Percentiles rank a stretch among this genome's conserved stretches.
Conservation (phyloP, 73 alveolate species). For the Stentor roeselii region DNA sequence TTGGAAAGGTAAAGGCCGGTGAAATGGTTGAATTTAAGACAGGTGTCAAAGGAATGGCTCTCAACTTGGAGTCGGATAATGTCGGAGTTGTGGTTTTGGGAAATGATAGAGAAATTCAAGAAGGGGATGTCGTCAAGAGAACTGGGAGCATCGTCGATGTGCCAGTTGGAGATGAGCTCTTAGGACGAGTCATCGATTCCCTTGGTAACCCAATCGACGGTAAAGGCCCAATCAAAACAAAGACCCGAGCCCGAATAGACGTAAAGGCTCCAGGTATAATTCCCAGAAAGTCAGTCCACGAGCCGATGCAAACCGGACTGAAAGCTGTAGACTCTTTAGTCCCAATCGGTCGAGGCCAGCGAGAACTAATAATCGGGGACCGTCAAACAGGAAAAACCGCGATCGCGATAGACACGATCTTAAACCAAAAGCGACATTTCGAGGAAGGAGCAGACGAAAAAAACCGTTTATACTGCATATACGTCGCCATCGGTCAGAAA, state of each 20-base stretch:
- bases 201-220: conserved; percentile 93
- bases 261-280: conserved; percentile 97
- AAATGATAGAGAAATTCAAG: conserved; percentile 72
- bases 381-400: conserved; percentile 98
- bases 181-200: conserved; percentile 76
- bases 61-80: conserved; percentile 93
- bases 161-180: conserved; percentile 90
- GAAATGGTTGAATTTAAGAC: conserved; percentile 96
- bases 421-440: conserved; percentile 83
- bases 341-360: conserved; percentile 98
- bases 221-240: conserved; percentile 75
- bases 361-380: conserved; percentile 97
- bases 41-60: conserved; percentile 97
- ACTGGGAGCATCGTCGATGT: conserved; percentile 92
- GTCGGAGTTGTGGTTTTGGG: conserved; percentile 97
- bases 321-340: conserved; percentile 90
- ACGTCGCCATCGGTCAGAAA: conserved; percentile 98
- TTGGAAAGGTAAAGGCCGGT: conserved; percentile 94
- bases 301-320: conserved; percentile 96
- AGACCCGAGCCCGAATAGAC: conserved; percentile 77
- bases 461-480: conserved; percentile 91
- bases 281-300: conserved; percentile 95
- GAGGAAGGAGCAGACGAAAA: conserved; percentile 57
- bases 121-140: conserved; percentile 90
- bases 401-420: conserved; percentile 92